Base-by-base conservation (phyloP, 2,329 filamentous ascomycete species). In the Paecilomyces sp. region DNA sequence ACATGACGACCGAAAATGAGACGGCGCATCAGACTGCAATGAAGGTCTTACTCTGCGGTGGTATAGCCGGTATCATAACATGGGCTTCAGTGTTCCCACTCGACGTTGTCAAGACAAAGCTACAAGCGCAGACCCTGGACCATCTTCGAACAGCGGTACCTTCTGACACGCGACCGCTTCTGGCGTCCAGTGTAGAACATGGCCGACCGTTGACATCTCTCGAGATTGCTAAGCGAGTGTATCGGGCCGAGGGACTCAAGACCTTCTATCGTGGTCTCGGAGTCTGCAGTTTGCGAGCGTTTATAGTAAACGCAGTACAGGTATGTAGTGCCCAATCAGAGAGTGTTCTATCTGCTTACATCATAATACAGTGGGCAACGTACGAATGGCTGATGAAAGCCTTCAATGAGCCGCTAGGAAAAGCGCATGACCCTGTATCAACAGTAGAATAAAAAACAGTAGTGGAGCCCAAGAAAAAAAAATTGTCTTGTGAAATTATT, bases 21-120 rank as follows among this genome's bases (percentile, higher is more conserved):
- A 77, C 75, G 12, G 74, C 82, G 22, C 69, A 81, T 76, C 69
- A 80, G 57, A 73, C 77, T 57, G 83, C 87, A 1, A 76, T 83
- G 36, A 88, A 87, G 65, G 83, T 90, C 18, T 77, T 97, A 5
- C 74, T 97, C 0, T 95, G 91, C 66, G 93, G 93, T 54, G 93
- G 93, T 0, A 72, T 97, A 56, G 92, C 93, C 5, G 93, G 93
- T 0, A 84, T 97, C 22, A 84, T 89, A 47, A 95, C 92, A 0
- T 97, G 93, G 93, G 87, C 85, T 3, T 93, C 89, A 60, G 86
- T 97, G 30, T 97, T 96, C 66, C 93, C 93, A 0, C 76, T 97
- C 15, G 93, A 97, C 73, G 88, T 96, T 54, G 83, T 97, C 70
- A 97, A 97, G 78, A 97, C 93, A 2, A 82, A 91, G 57, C 83